phyloP scores from a whole-genome alignment of 2,329 filamentous ascomycete genomes.

The Calonectria hongkongensis region DNA sequence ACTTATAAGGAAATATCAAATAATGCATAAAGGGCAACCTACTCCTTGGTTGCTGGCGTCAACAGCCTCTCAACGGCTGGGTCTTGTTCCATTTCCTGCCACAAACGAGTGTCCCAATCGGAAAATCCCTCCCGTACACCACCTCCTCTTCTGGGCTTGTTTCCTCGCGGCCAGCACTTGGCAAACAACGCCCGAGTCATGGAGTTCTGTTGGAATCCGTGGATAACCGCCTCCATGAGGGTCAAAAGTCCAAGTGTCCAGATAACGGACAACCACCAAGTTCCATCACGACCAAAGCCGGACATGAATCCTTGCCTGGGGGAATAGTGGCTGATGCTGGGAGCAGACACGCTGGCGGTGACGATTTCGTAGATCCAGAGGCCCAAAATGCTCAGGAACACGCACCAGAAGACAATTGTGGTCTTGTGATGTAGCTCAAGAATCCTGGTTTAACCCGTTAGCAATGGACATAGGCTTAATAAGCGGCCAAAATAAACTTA shows the following conservation, averaged over 20 bases:
- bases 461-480: background rate
- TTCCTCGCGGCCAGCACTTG: conserved; percentile 65
- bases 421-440: conserved; percentile 88
- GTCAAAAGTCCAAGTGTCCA: background rate
- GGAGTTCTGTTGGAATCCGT: conserved; percentile 6
- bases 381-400: conserved; percentile 76
- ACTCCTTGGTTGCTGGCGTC: background rate
- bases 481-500: conserved; percentile 67
- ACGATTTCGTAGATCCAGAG: conserved; percentile 86
- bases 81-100: conserved; percentile 76
- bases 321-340: conserved; percentile 74
- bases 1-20: background rate
- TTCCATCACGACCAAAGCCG: conserved; percentile 79
- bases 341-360: conserved; percentile 77
- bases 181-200: conserved; percentile 28
- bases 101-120: conserved; percentile 72
- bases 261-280: conserved; percentile 74
- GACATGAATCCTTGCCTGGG: conserved; percentile 80
- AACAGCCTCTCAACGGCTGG: conserved; percentile 14
- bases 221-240: conserved; percentile 1
- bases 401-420: conserved; percentile 74
- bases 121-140: conserved; percentile 61
- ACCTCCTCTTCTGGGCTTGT: conserved; percentile 65
- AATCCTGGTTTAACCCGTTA: conserved; percentile 64
- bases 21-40: background rate